Evolutionary conservation across 495 filamentous ascomycete species (phyloP).

Genomic region (Penicillium roqueforti): DNA sequence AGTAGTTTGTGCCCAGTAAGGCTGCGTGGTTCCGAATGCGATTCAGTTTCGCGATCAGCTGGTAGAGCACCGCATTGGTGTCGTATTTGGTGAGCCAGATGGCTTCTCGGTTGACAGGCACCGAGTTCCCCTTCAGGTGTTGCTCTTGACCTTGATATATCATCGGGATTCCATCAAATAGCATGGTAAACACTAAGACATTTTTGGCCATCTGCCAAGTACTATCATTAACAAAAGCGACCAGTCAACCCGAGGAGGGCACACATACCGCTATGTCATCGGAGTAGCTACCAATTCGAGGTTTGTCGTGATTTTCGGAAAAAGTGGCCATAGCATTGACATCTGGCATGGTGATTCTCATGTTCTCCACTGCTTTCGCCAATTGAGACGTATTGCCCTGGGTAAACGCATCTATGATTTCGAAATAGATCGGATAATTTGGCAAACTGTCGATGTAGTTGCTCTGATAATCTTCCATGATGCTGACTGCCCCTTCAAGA

Average conservation of each 20-base stretch:
- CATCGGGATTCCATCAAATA: constrained; percentile 63
- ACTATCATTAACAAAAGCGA: background rate
- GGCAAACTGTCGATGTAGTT: constrained; percentile 48
- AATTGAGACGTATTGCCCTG: constrained; percentile 50
- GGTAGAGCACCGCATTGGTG: constrained; percentile 57
- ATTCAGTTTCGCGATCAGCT: constrained; percentile 54
- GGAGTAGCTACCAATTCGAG: constrained; percentile 53
- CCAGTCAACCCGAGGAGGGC: background rate
- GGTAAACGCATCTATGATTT: constrained; percentile 58
- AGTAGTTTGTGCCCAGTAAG: constrained; percentile 42
- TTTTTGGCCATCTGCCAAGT: constrained; percentile 46
- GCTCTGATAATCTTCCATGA: constrained; percentile 52
- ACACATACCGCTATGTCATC: constrained; percentile 38
- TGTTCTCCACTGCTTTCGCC: constrained; percentile 44
- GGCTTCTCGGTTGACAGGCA: constrained; percentile 68
- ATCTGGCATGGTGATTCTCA: constrained; percentile 53
- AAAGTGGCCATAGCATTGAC: constrained; percentile 63
- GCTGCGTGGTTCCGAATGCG: constrained; percentile 55
- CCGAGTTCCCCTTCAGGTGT: constrained; percentile 52
- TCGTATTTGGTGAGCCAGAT: constrained; percentile 66
- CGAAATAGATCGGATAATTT: constrained; percentile 68
- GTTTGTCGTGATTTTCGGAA: constrained; percentile 73
- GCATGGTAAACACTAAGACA: constrained; percentile 65
- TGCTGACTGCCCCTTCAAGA: constrained; percentile 48
- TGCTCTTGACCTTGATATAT: constrained; percentile 73